Percentiles rank a stretch among this genome's conserved stretches.
Conservation (phyloP, 2,329 filamentous ascomycete genomes). For the Fusarium sp. region DNA sequence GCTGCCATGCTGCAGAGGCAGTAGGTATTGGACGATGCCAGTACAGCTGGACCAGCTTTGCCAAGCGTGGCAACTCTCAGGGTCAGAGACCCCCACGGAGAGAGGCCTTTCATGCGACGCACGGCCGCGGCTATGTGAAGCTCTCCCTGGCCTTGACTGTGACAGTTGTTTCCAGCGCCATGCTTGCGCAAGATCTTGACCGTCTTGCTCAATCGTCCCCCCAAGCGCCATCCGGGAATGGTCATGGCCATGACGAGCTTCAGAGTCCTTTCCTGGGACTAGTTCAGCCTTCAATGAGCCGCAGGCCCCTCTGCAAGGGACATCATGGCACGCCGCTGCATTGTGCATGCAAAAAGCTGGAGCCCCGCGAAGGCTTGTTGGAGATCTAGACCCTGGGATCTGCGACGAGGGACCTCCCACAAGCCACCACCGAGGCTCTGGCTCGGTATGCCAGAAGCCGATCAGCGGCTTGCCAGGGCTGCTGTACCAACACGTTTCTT, state of each 20-base stretch:
- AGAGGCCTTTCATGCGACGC: conserved; percentile 20
- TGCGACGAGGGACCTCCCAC: conserved; percentile 26
- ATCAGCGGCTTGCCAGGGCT: not conserved
- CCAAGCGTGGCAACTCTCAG: conserved; percentile 9
- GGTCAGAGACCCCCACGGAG: conserved; percentile 18
- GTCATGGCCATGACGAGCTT: conserved; percentile 15
- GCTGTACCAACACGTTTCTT: conserved; percentile 4
- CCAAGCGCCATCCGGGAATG: conserved; percentile 4
- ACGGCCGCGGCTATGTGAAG: conserved; percentile 7
- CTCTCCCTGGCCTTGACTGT: conserved; percentile 7
- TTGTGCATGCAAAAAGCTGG: conserved; percentile 45
- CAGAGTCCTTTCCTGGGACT: conserved; percentile 28
- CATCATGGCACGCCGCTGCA: conserved; percentile 35
- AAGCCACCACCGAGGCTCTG: conserved; percentile 33
- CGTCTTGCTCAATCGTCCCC: conserved; percentile 25
- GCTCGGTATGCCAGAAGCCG: conserved; percentile 11
- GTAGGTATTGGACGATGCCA: conserved; percentile 7
- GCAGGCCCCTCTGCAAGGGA: conserved; percentile 43
- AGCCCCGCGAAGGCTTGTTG: conserved; percentile 44
- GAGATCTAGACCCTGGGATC: conserved; percentile 44
- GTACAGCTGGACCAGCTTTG: not conserved
- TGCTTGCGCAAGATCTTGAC: conserved; percentile 15
- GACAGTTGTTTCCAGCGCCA: conserved; percentile 8
- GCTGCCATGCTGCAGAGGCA: not conserved
- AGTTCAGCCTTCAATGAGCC: conserved; percentile 36